Base-by-base conservation (phyloP, 108 stramenopile genomes). In the Schizochytrium sp. region DNA sequence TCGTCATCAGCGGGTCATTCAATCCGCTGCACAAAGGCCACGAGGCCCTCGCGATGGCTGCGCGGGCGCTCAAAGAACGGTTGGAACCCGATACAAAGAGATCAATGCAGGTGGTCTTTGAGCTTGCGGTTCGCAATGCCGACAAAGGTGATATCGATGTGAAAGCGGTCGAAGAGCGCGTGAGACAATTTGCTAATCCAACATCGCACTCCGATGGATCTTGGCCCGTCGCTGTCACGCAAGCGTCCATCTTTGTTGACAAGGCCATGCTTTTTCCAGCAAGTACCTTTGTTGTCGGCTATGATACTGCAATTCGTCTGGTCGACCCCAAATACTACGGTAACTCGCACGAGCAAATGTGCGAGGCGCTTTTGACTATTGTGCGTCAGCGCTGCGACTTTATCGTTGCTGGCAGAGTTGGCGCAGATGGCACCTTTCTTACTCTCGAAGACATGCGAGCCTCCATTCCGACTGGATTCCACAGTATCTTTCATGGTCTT, bases 21-120 rank as follows among this genome's bases (percentile, higher is more conserved):
- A 96, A 96, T 92, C 97, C 97, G 28, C 95, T 96, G 29, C 97
- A 97, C 89, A 72, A 88, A 47, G 97, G 96, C 55, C 97, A 97
- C 90, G 87, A 94, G 29, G 60, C 88, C 44, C 88, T 97, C 59
- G 96, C 95, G 18, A 89, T 92, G 72, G 96, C 96, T 8, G 95
- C 96, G 10, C 87, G 94, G 14, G 92, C 95, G 12, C 63, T 69
- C 3, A 69, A 69, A 23, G 21, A 18, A 23, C 63, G 63, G 10
- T 23, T 69, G 21, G 34, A 69, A 18, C 63, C 63, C 14, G 25
- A 69, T 23, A 4, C 25, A 3, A 8, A 69, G 63, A 14, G 25
- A 8, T 8, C 18, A 41, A 1, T 69, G 25, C 34, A 41, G 10
- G 25, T 69, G 0, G 88, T 96, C 25, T 95, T 96, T 72, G 97